Conservation (phyloP, 1,284 basidiomycete genomes). For the Microbotryum lychnidis-dioicae region DNA sequence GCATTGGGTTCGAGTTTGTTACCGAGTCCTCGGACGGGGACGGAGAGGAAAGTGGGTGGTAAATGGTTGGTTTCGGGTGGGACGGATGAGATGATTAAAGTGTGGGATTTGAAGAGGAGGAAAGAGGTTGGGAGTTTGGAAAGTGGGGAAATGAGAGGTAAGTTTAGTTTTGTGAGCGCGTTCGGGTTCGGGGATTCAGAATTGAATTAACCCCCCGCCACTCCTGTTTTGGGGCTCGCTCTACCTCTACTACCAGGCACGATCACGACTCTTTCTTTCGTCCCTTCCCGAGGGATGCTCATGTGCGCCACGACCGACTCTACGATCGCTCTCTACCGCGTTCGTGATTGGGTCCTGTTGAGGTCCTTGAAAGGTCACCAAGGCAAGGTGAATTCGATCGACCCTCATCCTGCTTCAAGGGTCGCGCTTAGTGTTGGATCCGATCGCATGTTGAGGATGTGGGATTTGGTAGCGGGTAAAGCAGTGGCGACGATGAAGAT, state of each 20-base stretch:
- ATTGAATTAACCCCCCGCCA: too few species aligned
- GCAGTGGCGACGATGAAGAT: conserved; percentile 80
- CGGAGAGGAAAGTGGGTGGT: conserved; percentile 51
- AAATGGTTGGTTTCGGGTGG: conserved; percentile 95
- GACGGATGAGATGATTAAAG: conserved; percentile 88
- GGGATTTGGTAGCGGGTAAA: conserved; percentile 94
- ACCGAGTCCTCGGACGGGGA: conserved; percentile 43
- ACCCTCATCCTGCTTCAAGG: conserved; percentile 85
- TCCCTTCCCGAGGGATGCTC: conserved; percentile 70
- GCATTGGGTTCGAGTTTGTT: conserved; percentile 63
- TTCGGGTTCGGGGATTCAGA: too few species aligned
- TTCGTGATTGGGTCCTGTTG: conserved; percentile 87
- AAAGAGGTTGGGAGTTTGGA: conserved; percentile 82
- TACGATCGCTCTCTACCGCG: conserved; percentile 74
- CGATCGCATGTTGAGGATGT: conserved; percentile 86
- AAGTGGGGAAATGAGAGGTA: conserved; percentile 48
- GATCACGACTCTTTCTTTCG: conserved; percentile 80
- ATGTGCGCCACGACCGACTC: conserved; percentile 73
- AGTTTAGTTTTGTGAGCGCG: conserved; percentile 28
- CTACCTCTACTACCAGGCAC: conserved; percentile 54
- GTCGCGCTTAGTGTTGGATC: conserved; percentile 83
- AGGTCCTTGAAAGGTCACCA: conserved; percentile 86
- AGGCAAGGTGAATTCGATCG: conserved; percentile 78
- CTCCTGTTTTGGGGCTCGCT: too few species aligned
- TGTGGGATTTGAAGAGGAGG: conserved; percentile 86